These are phyloP conservation scores for Dryadomyces quercivorus DNA, from an alignment of 2,329 filamentous ascomycete species.

Conservation along the genomic window DNA sequence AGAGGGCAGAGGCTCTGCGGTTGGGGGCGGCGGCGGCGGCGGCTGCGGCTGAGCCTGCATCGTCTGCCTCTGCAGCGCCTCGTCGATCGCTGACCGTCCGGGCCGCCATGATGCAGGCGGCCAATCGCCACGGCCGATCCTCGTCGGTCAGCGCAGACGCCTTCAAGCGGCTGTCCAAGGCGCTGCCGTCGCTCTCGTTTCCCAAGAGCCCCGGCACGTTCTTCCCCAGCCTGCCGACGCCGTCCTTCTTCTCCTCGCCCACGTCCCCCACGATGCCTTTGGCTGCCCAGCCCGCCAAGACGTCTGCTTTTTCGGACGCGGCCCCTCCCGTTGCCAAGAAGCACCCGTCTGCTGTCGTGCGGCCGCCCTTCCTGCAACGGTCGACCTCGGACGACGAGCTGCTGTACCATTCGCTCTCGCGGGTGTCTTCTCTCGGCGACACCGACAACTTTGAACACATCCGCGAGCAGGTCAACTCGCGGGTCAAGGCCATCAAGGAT, in stretches of 20 bases:
- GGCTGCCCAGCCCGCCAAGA: neutral
- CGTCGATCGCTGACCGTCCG: slow-evolving; percentile 1
- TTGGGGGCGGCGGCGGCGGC: slow-evolving; percentile 12
- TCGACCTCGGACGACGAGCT: slow-evolving; percentile 69
- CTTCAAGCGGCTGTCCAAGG: slow-evolving; percentile 43
- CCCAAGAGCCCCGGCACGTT: slow-evolving; percentile 22
- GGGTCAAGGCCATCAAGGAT: slow-evolving; percentile 82
- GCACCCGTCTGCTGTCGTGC: neutral
- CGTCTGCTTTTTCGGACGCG: neutral
- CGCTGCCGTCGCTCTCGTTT: slow-evolving; percentile 41
- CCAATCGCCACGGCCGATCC: slow-evolving; percentile 31
- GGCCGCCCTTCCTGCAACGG: slow-evolving; percentile 32
- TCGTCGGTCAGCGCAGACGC: slow-evolving; percentile 45
- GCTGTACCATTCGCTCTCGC: slow-evolving; percentile 62
- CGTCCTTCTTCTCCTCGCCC: slow-evolving; percentile 27
- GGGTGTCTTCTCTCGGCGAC: slow-evolving; percentile 73
- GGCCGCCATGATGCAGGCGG: slow-evolving; percentile 6
- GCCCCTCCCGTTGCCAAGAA: neutral
- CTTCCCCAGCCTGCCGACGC: slow-evolving; percentile 22
- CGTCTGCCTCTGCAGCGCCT: neutral
- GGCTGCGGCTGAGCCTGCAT: neutral
- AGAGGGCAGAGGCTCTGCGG: slow-evolving; percentile 46
- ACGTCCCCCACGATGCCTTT: slow-evolving; percentile 7
- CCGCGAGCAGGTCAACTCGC: slow-evolving; percentile 73
- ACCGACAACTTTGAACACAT: slow-evolving; percentile 71